Percentiles rank a stretch among this genome's conserved stretches.
phyloP scores from a whole-genome alignment of 768 basidiomycete genomes.

The Russula sp. region DNA sequence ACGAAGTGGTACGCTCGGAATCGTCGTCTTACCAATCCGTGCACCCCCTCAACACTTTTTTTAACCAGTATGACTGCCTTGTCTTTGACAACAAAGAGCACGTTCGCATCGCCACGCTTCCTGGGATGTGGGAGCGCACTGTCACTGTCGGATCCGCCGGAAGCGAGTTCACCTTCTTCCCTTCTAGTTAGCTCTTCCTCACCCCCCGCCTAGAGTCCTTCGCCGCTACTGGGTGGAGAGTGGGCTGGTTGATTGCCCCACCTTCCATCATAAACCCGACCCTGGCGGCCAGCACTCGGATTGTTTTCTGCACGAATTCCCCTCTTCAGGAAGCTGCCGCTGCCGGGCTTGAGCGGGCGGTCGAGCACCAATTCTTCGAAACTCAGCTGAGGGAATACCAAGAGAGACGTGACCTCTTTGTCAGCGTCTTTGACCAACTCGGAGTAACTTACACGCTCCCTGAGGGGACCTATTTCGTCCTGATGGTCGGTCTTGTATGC shows the following conservation, averaged over 20 bases:
- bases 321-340: constrained; percentile 94
- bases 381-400: constrained; percentile 69
- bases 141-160: constrained; percentile 95
- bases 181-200: neutral
- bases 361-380: constrained; percentile 66
- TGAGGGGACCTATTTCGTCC: constrained; percentile 86
- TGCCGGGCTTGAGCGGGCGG: constrained; percentile 76
- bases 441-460: constrained; percentile 84
- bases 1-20: constrained; percentile 80
- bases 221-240: constrained; percentile 94
- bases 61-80: constrained; percentile 79
- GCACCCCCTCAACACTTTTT: neutral
- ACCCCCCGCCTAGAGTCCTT: constrained; percentile 63
- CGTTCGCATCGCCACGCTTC: constrained; percentile 86
- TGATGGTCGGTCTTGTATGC: constrained; percentile 49
- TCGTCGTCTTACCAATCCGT: neutral
- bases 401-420: constrained; percentile 70
- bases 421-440: constrained; percentile 70
- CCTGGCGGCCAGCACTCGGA: constrained; percentile 85
- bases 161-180: constrained; percentile 40
- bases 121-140: constrained; percentile 98
- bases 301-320: constrained; percentile 93
- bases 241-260: constrained; percentile 94
- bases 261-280: constrained; percentile 75
- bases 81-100: constrained; percentile 86